Conservation (phyloP, 208 protist genomes). For the Entamoeba histolytica region DNA sequence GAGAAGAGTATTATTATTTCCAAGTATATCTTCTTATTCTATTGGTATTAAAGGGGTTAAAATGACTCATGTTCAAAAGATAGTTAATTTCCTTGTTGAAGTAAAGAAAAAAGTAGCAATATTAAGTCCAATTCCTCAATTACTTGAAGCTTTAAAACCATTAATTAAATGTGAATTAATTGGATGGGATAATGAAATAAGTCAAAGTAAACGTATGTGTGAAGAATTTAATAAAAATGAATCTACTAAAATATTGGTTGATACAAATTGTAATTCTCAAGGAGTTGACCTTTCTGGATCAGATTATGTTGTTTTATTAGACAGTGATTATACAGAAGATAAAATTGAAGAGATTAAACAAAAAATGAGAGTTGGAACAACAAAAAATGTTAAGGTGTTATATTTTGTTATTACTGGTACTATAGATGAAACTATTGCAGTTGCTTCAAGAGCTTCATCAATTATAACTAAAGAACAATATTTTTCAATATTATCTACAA, state of each 20-base stretch:
- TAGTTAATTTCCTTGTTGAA: not conserved
- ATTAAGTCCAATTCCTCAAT: not conserved
- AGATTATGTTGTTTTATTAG: not conserved
- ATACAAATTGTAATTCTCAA: not conserved
- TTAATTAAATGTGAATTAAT: not conserved
- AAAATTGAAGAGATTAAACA: not conserved
- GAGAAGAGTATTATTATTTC: not conserved
- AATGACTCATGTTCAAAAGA: not conserved
- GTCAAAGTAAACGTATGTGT: not conserved
- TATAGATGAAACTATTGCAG: not conserved
- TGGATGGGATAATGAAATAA: not conserved
- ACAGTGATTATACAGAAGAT: not conserved
- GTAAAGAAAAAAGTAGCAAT: not conserved
- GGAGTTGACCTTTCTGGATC: not conserved
- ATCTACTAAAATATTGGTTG: not conserved
- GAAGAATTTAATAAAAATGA: not conserved
- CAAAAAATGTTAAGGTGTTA: not conserved
- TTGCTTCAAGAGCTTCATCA: not conserved
- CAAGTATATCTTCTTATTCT: not conserved
- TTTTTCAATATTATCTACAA: not conserved
- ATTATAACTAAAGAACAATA: too few relatives aligned
- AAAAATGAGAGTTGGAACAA: not conserved
- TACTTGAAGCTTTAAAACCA: not conserved
- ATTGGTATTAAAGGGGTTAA: not conserved
- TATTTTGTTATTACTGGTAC: not conserved